phyloP scores from a whole-genome alignment of 2,329 filamentous ascomycete species.

The Penicillium sp. region DNA sequence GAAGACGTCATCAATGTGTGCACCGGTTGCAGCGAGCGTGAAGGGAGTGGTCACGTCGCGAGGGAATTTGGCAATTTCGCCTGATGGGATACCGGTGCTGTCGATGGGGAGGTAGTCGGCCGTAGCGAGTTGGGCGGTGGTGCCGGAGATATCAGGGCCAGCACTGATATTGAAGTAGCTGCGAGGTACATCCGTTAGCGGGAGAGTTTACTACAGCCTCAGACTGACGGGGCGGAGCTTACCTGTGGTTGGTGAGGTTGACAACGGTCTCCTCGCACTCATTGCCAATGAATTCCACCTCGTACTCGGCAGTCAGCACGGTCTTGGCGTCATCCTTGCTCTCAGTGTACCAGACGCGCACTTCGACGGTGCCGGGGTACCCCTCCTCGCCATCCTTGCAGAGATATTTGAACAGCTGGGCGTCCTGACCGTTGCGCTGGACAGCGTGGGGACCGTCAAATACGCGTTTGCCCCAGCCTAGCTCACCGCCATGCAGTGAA shows the following conservation, averaged over 20 bases:
- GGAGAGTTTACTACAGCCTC: neutral
- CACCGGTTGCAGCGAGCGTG: conserved; percentile 64
- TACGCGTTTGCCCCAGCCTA: conserved; percentile 58
- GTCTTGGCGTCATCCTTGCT: conserved; percentile 63
- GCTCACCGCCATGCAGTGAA: conserved; percentile 65
- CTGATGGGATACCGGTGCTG: conserved; percentile 67
- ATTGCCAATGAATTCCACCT: conserved; percentile 72
- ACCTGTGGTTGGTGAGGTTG: conserved; percentile 96
- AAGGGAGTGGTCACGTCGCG: conserved; percentile 65
- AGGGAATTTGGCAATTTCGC: conserved; percentile 61
- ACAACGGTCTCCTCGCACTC: conserved; percentile 83
- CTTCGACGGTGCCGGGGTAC: conserved; percentile 80
- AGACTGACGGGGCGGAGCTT: conserved; percentile 24
- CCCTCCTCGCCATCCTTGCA: conserved; percentile 83
- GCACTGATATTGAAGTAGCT: conserved; percentile 66
- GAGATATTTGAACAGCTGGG: conserved; percentile 60
- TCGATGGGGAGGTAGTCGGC: conserved; percentile 71
- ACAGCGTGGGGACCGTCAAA: conserved; percentile 55
- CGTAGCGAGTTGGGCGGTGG: conserved; percentile 56
- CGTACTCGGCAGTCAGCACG: conserved; percentile 81
- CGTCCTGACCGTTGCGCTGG: conserved; percentile 57
- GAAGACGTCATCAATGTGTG: conserved; percentile 89
- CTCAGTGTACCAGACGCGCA: conserved; percentile 72
- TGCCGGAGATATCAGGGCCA: conserved; percentile 58
- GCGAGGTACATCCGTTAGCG: conserved; percentile 7